Conservation (phyloP, 1,139 yeast genomes). For the Trichomonascaceae sp. region DNA sequence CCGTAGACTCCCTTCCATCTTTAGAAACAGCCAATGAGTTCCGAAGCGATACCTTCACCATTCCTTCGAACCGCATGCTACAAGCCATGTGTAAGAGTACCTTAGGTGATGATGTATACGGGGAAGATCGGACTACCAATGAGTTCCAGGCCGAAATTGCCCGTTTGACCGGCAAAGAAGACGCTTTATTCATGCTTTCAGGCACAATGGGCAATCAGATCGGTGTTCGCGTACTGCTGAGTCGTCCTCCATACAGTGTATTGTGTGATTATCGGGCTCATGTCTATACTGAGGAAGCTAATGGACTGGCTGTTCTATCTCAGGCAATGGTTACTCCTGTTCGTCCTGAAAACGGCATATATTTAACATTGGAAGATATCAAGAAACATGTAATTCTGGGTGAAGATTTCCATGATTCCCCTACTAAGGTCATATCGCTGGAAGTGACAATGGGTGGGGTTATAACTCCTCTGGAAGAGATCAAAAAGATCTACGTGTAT, state of each 20-base stretch:
- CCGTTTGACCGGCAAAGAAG: constrained; percentile 69
- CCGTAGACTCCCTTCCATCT: background rate
- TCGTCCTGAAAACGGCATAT: constrained; percentile 63
- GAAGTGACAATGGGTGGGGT: constrained; percentile 89
- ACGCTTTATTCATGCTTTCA: constrained; percentile 77
- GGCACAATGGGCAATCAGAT: constrained; percentile 91
- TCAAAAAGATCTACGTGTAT: constrained; percentile 63
- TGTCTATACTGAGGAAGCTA: constrained; percentile 79
- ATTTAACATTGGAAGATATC: constrained; percentile 77
- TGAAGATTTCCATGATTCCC: constrained; percentile 83
- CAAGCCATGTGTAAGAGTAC: constrained; percentile 55
- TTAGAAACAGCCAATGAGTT: background rate
- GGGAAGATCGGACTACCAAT: constrained; percentile 69
- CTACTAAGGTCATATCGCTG: constrained; percentile 75
- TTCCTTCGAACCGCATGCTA: constrained; percentile 76
- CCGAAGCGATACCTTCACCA: constrained; percentile 79
- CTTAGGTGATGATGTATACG: constrained; percentile 83
- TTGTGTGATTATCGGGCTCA: constrained; percentile 84
- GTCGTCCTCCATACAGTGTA: constrained; percentile 81
- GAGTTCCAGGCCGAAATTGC: constrained; percentile 63
- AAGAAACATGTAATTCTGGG: constrained; percentile 59
- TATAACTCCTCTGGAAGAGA: constrained; percentile 74
- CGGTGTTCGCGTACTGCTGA: constrained; percentile 68
- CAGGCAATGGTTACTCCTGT: constrained; percentile 92
- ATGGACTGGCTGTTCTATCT: constrained; percentile 81